Evolutionary conservation across 805 yeast genomes (phyloP), one percentile per base, ranked within the genome.

Genomic region (Sporopachydermia lactativora): DNA sequence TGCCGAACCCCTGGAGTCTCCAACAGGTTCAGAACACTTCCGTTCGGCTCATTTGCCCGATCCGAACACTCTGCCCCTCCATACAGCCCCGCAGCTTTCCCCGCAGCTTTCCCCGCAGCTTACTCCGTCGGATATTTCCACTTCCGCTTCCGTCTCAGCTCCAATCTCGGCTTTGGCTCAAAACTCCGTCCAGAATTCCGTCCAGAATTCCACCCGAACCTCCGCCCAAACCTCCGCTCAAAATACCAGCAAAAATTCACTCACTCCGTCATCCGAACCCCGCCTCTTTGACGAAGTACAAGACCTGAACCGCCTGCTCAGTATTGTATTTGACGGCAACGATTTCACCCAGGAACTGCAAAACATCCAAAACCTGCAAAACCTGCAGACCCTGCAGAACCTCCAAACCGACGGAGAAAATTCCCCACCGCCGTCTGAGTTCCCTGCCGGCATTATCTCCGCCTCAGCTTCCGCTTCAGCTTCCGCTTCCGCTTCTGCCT

Each of bases 311-410:
- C 8, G n/a, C 13, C 31, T 24, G 8, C 8, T 24, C 8, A 8
- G 13, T 24, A 24, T 24, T 24, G n/a, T 24, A 24, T 24, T 24
- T n/a, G n/a, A 24, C 31, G 31, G 31, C 31, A 24, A 24, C 31
- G 31, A 8, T 8, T 24, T 24, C n/a, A 24, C 8, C 31, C 31
- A 8, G 13, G 31, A 24, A n/a, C 8, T 8, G n/a, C 13, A 24
- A n/a, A n/a, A n/a, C n/a, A 8, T 24, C n/a, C 31, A 24, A 24
- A 8, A 8, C 8, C 13, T 8, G 13, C n/a, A n/a, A n/a, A 24
- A 24, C n/a, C n/a, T 8, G 31, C 8, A 24, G 8, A 8, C n/a
- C 13, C n/a, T 24, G 13, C 31, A 24, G 31, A 24, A 24, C 31
- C 31, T 8, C n/a, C 13, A 24, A n/a, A n/a, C n/a, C n/a, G 31